A percentile compares a stretch with the other conserved stretches of the same genome.
phyloP scores from a whole-genome alignment of 495 filamentous ascomycete species.

The Achaetomiella virescens region DNA sequence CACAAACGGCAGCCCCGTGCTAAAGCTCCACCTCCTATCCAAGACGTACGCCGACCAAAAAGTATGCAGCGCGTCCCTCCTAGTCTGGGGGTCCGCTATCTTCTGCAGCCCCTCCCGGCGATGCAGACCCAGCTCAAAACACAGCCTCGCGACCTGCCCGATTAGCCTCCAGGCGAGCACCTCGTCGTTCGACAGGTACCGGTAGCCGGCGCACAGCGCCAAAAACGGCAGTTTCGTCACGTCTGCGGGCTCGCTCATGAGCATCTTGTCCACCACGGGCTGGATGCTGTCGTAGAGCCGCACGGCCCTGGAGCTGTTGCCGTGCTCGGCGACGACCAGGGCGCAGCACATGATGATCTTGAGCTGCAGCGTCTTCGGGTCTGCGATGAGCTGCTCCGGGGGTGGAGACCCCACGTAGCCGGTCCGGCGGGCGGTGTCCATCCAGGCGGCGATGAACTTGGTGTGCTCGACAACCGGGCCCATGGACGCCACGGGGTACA shows the following conservation, averaged over 20 bases:
- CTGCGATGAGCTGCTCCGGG: conserved; percentile 56
- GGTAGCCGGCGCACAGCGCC: conserved; percentile 71
- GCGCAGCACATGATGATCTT: conserved; percentile 77
- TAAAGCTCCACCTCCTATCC: conserved; percentile 76
- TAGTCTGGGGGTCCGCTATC: conserved; percentile 57
- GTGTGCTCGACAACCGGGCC: conserved; percentile 59
- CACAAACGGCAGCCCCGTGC: conserved; percentile 73
- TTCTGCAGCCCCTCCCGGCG: conserved; percentile 64
- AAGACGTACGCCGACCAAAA: conserved; percentile 81
- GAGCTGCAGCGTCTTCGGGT: conserved; percentile 61
- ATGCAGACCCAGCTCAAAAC: conserved; percentile 75
- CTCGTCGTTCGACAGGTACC: conserved; percentile 78
- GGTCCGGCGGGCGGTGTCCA: conserved; percentile 43
- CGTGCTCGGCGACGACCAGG: conserved; percentile 65
- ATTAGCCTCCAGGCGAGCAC: conserved; percentile 72
- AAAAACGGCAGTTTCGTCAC: conserved; percentile 67
- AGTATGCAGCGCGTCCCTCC: conserved; percentile 53
- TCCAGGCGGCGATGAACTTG: conserved; percentile 60
- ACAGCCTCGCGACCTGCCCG: conserved; percentile 67
- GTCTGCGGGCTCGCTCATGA: conserved; percentile 60
- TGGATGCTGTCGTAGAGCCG: conserved; percentile 66
- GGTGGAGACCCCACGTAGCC: conserved; percentile 18
- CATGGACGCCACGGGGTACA: conserved; percentile 78
- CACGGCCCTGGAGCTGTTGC: conserved; percentile 65
- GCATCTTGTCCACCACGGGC: conserved; percentile 58